Conservation (phyloP, 1,139 yeast species). For the Saccharomycopsis crataegensis region DNA sequence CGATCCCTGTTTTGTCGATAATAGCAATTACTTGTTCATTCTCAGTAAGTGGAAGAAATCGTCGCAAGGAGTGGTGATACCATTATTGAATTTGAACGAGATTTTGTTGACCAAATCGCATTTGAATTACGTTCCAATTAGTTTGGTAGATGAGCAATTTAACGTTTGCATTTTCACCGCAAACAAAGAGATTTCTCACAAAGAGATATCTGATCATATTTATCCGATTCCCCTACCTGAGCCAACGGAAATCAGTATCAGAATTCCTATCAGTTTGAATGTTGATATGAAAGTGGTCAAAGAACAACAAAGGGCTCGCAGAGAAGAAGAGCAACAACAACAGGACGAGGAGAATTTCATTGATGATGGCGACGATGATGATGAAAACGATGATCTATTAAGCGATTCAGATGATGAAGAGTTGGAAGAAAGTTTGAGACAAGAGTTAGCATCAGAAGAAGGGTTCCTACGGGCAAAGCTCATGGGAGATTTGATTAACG, state of each 20-base stretch:
- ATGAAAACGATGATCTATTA: slow-evolving; percentile 24
- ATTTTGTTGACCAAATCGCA: slow-evolving; percentile 42
- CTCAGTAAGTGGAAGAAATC: slow-evolving; percentile 74
- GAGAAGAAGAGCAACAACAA: background rate
- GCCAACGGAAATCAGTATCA: slow-evolving; percentile 69
- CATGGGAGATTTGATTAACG: slow-evolving; percentile 30
- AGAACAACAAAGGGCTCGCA: slow-evolving; percentile 22
- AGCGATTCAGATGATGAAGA: slow-evolving; percentile 31
- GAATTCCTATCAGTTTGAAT: slow-evolving; percentile 45
- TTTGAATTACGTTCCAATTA: slow-evolving; percentile 79
- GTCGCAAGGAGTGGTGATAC: slow-evolving; percentile 80
- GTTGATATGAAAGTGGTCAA: slow-evolving; percentile 27
- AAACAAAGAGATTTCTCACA: slow-evolving; percentile 19
- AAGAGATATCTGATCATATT: slow-evolving; percentile 26
- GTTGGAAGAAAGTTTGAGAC: slow-evolving; percentile 27
- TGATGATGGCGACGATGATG: slow-evolving; percentile 27
- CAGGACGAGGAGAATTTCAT: slow-evolving; percentile 26
- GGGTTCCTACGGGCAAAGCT: slow-evolving; percentile 33
- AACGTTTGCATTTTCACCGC: slow-evolving; percentile 51
- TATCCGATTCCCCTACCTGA: slow-evolving; percentile 75
- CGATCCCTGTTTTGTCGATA: slow-evolving; percentile 82
- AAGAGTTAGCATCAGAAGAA: slow-evolving; percentile 31
- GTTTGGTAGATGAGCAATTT: slow-evolving; percentile 57
- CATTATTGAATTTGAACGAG: slow-evolving; percentile 61
- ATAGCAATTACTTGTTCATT: slow-evolving; percentile 64